These are phyloP conservation scores for Aspergillus sp. DNA, from an alignment of 2,329 filamentous ascomycete genomes.

Conservation along the genomic window DNA sequence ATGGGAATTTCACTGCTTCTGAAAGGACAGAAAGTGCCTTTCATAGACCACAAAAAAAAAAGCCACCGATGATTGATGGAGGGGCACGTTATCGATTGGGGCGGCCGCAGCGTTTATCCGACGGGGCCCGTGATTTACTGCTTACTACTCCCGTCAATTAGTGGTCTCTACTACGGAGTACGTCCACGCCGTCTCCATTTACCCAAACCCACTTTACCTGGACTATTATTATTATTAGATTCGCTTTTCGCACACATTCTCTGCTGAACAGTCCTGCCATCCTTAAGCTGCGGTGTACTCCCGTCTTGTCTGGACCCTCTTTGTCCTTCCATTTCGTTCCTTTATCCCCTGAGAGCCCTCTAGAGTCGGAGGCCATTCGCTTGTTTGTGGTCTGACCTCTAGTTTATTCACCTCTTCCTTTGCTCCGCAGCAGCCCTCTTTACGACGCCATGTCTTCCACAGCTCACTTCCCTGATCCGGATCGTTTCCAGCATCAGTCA, in stretches of 20 bases:
- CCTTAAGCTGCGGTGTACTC: background rate
- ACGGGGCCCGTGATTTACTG: constrained; percentile 13
- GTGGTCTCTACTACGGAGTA: background rate
- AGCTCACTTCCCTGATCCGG: constrained; percentile 33
- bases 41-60: too few relatives aligned
- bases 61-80: background rate
- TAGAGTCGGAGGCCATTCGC: background rate
- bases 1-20: too few relatives aligned
- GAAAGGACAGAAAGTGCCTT: too few relatives aligned
- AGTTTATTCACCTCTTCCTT: constrained; percentile 11
- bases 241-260: background rate
- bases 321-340: background rate
- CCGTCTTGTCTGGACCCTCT: background rate
- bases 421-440: constrained; percentile 9
- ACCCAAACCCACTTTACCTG: too few relatives aligned
- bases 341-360: background rate
- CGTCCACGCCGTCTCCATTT: background rate
- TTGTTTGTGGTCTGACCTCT: background rate
- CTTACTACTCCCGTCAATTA: background rate
- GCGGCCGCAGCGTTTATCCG: constrained; percentile 29
- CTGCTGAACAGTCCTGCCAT: background rate
- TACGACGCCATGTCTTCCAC: constrained; percentile 34
- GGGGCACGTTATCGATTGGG: constrained; percentile 30
- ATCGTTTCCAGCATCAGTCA: constrained; percentile 48
- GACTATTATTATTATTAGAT: too few relatives aligned